Percentiles rank a stretch among this genome's conserved stretches.
These are phyloP conservation scores for Backusella sp. DNA, from an alignment of 192 early-diverging fungal genomes.

Conservation along the genomic window DNA sequence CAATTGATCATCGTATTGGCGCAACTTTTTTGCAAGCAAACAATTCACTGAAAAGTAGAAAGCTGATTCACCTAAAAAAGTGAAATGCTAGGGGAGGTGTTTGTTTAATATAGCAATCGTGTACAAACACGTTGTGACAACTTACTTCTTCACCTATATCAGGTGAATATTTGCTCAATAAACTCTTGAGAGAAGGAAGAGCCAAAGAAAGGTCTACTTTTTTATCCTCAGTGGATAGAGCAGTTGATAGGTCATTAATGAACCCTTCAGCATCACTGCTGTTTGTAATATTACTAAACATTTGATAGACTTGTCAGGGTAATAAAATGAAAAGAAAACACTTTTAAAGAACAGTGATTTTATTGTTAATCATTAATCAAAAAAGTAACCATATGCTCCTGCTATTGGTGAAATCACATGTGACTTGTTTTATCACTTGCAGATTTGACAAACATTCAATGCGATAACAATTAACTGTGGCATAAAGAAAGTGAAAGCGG, in stretches of 20 bases:
- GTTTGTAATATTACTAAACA: neutral
- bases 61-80: neutral
- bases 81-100: neutral
- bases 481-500: neutral
- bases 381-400: neutral
- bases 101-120: neutral
- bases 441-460: no score
- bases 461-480: no score
- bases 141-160: neutral
- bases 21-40: neutral
- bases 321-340: neutral
- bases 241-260: neutral
- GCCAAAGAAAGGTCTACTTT: neutral
- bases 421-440: neutral
- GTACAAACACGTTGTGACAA: neutral
- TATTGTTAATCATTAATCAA: neutral
- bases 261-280: neutral
- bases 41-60: constrained; percentile 3
- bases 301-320: neutral
- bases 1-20: neutral
- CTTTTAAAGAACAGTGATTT: neutral
- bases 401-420: neutral
- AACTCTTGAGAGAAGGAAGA: neutral
- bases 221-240: neutral
- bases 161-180: neutral